Conservation (phyloP, 208 protist species). For the Wallacemonas sp. region DNA sequence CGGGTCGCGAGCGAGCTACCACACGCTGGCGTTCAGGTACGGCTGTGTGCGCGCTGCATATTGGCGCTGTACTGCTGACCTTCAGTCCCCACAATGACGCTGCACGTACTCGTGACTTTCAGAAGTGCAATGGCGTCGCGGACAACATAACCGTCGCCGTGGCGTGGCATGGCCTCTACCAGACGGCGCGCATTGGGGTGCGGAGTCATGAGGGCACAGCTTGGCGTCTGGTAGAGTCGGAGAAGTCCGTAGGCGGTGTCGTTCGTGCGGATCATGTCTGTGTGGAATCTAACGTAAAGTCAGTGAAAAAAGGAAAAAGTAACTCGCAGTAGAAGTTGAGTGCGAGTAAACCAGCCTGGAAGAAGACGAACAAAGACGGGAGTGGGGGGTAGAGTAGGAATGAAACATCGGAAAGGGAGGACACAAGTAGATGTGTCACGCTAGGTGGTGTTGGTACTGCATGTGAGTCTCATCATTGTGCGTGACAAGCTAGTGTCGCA, state of each 20-base stretch:
- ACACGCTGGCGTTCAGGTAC: neutral
- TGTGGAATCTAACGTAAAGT: neutral
- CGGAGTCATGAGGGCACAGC: neutral
- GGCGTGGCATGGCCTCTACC: neutral
- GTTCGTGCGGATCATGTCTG: neutral
- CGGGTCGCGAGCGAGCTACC: conserved; percentile 22
- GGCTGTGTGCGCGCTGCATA: neutral
- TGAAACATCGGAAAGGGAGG: too few species aligned
- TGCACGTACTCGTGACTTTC: neutral
- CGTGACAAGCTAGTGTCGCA: too few species aligned
- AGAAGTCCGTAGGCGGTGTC: too few species aligned
- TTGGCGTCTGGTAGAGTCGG: neutral
- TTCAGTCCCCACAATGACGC: neutral
- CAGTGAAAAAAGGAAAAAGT: neutral
- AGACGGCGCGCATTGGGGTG: neutral
- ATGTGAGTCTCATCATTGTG: too few species aligned
- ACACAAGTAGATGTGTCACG: too few species aligned
- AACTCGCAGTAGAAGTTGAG: too few species aligned
- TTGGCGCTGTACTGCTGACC: neutral
- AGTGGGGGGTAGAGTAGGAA: too few species aligned
- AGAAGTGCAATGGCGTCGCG: neutral
- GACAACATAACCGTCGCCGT: neutral
- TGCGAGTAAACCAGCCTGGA: too few species aligned
- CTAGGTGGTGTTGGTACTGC: too few species aligned
- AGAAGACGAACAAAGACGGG: too few species aligned